Evolutionary conservation across 306 rosid species (phyloP).

Genomic region (Quillaja saponaria): DNA sequence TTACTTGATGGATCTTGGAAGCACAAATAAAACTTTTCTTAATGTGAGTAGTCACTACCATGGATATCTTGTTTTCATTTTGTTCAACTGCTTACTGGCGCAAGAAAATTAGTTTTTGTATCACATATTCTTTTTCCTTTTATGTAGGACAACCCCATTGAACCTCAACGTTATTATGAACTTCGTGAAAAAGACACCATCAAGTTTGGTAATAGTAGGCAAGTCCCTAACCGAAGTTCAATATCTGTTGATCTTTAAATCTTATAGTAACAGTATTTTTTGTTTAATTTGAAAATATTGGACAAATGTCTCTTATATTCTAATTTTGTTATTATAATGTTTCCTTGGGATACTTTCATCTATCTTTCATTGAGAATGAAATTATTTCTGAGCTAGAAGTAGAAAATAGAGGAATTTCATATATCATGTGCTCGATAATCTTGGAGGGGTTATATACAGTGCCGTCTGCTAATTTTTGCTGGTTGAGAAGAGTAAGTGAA

Average conservation of each 20-base stretch:
- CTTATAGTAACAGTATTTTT: conserved; percentile 8
- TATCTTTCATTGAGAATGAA: conserved; percentile 6
- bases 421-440: neutral
- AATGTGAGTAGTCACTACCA: conserved; percentile 67
- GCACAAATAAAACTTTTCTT: conserved; percentile 93
- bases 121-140: conserved; percentile 20
- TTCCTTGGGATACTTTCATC: neutral
- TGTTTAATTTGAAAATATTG: conserved; percentile 1
- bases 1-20: conserved; percentile 96
- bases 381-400: neutral
- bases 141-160: conserved; percentile 84
- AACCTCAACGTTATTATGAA: conserved; percentile 92
- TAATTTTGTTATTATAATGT: neutral
- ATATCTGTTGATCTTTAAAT: conserved; percentile 20
- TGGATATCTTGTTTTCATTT: conserved; percentile 12
- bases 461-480: neutral
- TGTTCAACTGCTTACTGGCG: conserved; percentile 18
- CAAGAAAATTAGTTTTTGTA: conserved; percentile 11
- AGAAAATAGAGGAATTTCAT: neutral
- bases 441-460: neutral
- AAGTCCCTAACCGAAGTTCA: conserved; percentile 33
- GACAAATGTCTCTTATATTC: neutral
- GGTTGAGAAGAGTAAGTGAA: neutral
- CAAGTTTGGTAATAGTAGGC: conserved; percentile 95
- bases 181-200: conserved; percentile 86